phyloP scores from a whole-genome alignment of 225 moss, liverwort and hornwort species.

The Neckera pumila region DNA sequence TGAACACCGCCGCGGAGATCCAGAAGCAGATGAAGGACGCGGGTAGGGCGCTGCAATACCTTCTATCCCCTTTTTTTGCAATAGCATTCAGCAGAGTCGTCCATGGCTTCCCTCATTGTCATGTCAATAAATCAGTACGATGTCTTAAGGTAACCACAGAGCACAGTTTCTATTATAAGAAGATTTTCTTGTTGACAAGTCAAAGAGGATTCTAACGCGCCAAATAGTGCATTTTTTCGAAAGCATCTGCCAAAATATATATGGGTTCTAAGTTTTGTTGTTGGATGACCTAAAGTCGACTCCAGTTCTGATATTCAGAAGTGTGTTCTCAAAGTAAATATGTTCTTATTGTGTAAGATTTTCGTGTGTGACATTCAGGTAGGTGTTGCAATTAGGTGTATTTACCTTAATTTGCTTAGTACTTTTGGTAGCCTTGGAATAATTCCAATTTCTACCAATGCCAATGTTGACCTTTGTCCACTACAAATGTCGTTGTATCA shows the following conservation, averaged over 20 bases:
- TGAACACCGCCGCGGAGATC: constrained; percentile 36
- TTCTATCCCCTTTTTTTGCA: background rate
- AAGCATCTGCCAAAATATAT: background rate
- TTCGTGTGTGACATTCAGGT: background rate
- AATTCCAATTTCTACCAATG: background rate
- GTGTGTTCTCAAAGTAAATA: background rate
- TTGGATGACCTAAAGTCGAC: background rate
- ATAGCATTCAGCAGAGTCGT: background rate
- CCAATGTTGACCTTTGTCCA: background rate
- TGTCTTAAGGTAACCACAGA: background rate
- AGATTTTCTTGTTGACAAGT: background rate
- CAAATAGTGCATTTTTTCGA: background rate
- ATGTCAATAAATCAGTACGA: background rate
- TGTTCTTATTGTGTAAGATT: background rate
- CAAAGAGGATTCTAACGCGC: background rate
- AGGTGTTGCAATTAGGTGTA: background rate
- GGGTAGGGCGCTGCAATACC: background rate
- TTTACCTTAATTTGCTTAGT: background rate
- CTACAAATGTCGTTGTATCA: background rate
- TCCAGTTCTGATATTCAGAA: background rate
- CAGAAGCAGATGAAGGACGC: constrained; percentile 49
- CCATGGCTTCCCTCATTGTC: background rate
- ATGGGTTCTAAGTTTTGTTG: background rate
- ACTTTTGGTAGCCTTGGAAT: background rate
- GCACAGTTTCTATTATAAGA: background rate